Evolutionary conservation across 257 asterid genomes (phyloP), one percentile per base, ranked within the genome.

Genomic region (Capsicum baccatum): DNA sequence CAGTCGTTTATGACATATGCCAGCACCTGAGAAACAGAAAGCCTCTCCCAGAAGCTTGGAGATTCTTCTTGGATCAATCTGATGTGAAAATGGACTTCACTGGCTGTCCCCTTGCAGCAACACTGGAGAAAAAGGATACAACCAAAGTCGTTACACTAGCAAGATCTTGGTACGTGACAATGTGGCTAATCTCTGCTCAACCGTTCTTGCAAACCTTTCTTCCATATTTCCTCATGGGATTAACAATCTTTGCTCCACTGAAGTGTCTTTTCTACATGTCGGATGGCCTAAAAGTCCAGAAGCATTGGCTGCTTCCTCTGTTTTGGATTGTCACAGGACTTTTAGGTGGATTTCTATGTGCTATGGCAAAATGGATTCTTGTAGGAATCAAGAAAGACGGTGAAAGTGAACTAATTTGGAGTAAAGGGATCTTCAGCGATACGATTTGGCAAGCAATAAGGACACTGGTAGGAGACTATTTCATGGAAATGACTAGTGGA

Each of bases 401-500:
- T 14, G 71, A 85, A 83, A 79, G 83, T 6, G 91, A 89, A 83
- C 87, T 86, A 8, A 92, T 91, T 13, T 92, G 94, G 96, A 91
- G 94, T 59, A 8, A 8, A 21, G 83, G 92, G 62, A 92, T 88
- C 78, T 92, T 91, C 88, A 88, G 87, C 94, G 96, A 93, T 84
- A 91, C 97, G 9, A 84, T 80, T 16, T 91, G 96, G 94, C 93
- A 91, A 70, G 94, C 96, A 14, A 87, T 89, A 88, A 92, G 90
- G 86, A 91, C 92, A 69, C 37, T 87, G 42, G 85, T 83, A 0
- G 96, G 91, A n/a, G 96, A 91, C 15, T 92, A 89, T 64, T 92
- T 91, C 86, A 79, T 92, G 92, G 94, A 89, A 56, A 93, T 89
- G 89, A 80, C 86, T 13, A 70, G 89, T 16, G 94, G 93, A 39